Percentiles rank a stretch among this genome's conserved stretches.
phyloP scores from a whole-genome alignment of 306 rosid species.

The Acacia confusa region DNA sequence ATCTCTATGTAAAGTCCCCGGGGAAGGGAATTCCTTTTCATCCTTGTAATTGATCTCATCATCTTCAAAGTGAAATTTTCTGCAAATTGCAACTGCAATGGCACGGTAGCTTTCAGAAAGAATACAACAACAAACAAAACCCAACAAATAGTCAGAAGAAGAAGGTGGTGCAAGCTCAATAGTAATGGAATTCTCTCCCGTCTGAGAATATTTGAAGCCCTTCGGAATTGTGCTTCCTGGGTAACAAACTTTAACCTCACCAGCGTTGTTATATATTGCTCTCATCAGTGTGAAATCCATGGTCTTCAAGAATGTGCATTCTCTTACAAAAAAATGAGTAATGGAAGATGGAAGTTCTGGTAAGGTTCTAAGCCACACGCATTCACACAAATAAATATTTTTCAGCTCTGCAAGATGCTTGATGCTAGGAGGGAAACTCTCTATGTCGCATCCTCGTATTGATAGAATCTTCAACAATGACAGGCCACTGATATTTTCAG shows the following conservation, averaged over 20 bases:
- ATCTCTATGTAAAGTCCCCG: fast-evolving
- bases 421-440: background rate
- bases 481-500: no score
- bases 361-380: background rate
- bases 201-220: background rate
- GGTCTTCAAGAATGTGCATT: background rate
- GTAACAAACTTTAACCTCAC: background rate
- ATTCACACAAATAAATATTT: background rate
- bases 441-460: background rate
- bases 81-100: background rate
- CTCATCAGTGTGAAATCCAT: background rate
- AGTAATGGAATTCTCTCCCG: background rate
- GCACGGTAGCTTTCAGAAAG: background rate
- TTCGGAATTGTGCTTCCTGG: background rate
- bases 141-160: background rate
- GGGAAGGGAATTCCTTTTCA: background rate
- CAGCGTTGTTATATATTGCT: background rate
- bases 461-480: background rate
- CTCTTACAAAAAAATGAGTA: background rate
- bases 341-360: background rate
- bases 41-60: background rate
- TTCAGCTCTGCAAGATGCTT: background rate
- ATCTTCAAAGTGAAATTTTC: background rate
- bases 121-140: background rate
- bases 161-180: background rate